phyloP scores from a whole-genome alignment of 139 green algal genomes.

The Chlorella vulgaris region DNA sequence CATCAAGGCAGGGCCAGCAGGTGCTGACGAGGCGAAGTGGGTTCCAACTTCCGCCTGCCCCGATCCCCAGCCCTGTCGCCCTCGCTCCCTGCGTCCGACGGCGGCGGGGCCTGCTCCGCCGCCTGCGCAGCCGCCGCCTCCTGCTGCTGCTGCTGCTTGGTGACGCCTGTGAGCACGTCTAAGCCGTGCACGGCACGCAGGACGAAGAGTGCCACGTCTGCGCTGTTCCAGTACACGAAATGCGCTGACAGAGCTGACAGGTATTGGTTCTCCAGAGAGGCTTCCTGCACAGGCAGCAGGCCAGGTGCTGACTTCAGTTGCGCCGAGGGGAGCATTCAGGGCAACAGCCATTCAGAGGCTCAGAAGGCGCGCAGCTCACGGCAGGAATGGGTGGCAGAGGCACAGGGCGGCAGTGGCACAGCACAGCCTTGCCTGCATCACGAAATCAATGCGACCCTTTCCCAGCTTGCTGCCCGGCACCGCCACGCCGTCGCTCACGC shows the following conservation, averaged over 20 bases:
- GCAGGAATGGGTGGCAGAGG: no score
- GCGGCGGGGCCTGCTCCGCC: neutral
- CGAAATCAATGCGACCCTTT: conserved; percentile 62
- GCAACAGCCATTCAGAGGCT: no score
- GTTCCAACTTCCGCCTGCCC: neutral
- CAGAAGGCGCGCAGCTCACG: no score
- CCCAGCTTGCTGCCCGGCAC: neutral
- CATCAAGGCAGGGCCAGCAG: conserved; percentile 7
- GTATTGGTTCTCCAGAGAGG: conserved; percentile 56
- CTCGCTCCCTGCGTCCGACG: neutral
- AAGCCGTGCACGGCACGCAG: conserved; percentile 49
- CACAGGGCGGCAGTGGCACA: no score
- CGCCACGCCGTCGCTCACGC: conserved; percentile 18
- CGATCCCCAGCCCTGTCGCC: neutral
- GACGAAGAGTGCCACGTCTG: conserved; percentile 63
- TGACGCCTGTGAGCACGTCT: conserved; percentile 53
- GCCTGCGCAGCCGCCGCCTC: neutral
- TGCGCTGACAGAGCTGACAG: conserved; percentile 53
- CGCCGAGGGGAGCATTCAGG: neutral
- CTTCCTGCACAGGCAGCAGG: conserved; percentile 44
- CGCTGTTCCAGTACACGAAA: conserved; percentile 63
- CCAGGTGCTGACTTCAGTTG: no score
- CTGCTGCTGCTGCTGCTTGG: neutral
- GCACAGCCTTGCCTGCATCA: conserved; percentile 55
- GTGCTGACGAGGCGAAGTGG: conserved; percentile 26